These are phyloP conservation scores for Podaxis sp. DNA, from an alignment of 768 basidiomycete species.

Conservation along the genomic window DNA sequence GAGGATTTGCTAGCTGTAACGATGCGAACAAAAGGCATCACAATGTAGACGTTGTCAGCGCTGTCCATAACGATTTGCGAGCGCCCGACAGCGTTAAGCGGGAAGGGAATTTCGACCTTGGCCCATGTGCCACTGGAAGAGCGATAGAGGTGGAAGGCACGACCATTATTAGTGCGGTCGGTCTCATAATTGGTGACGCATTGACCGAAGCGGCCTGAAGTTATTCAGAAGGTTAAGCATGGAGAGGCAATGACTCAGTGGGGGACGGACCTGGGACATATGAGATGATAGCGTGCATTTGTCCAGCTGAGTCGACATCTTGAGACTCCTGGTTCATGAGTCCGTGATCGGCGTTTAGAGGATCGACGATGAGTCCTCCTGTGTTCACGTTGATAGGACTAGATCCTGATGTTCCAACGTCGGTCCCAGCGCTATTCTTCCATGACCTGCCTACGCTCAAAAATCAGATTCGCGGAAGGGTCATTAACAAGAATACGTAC, in stretches of 20 bases:
- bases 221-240: neutral
- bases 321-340: slow-evolving; percentile 56
- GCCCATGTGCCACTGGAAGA: slow-evolving; percentile 40
- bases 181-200: slow-evolving; percentile 43
- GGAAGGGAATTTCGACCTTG: slow-evolving; percentile 47
- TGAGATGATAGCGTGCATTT: slow-evolving; percentile 47
- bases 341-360: slow-evolving; percentile 46
- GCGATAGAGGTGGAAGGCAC: slow-evolving; percentile 44
- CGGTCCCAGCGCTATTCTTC: slow-evolving; percentile 40
- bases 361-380: slow-evolving; percentile 42
- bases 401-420: slow-evolving; percentile 40
- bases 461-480: neutral
- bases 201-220: slow-evolving; percentile 44
- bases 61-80: slow-evolving; percentile 45
- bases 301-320: slow-evolving; percentile 43
- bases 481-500: slow-evolving; percentile 21
- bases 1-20: slow-evolving; percentile 44
- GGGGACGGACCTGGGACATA: slow-evolving; percentile 41
- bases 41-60: slow-evolving; percentile 43
- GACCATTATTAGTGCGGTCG: slow-evolving; percentile 35
- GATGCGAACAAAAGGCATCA: slow-evolving; percentile 42
- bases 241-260: neutral
- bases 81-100: slow-evolving; percentile 41
- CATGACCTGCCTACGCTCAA: slow-evolving; percentile 38
- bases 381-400: slow-evolving; percentile 43